Evolutionary conservation across 202 grass and related monocot genomes (phyloP).

Genomic region (Carex arenaria): DNA sequence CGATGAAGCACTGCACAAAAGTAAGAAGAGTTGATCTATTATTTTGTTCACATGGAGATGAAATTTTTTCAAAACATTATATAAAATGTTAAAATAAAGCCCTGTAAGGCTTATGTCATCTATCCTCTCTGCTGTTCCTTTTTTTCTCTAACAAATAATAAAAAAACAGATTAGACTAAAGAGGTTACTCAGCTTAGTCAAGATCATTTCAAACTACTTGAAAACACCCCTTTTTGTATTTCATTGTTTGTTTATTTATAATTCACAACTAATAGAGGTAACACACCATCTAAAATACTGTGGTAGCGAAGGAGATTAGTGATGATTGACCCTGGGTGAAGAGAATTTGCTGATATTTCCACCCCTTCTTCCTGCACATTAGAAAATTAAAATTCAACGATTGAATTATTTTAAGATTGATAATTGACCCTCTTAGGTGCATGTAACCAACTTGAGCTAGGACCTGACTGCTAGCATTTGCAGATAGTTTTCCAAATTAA

Average conservation of each 20-base stretch:
- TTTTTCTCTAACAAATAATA: slow-evolving; percentile 1
- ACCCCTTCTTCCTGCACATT: slow-evolving; percentile 63
- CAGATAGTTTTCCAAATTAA: not conserved
- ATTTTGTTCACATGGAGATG: not conserved
- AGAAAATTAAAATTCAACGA: slow-evolving; percentile 17
- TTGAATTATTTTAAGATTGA: not conserved
- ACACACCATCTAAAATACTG: slow-evolving; percentile 67
- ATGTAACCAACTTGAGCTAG: not conserved
- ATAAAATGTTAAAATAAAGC: not conserved
- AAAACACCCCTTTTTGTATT: not conserved
- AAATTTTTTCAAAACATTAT: slow-evolving; percentile 8
- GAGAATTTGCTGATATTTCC: slow-evolving; percentile 89
- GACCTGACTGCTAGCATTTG: not conserved
- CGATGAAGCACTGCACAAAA: slow-evolving; percentile 50
- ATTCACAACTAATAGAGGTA: not conserved
- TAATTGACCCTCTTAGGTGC: not conserved
- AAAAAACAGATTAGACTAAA: not conserved
- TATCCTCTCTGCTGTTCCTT: not conserved
- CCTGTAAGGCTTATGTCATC: not conserved
- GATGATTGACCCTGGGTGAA: slow-evolving; percentile 90
- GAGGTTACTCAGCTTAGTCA: not conserved
- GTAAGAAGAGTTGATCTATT: not conserved
- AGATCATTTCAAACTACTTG: not conserved
- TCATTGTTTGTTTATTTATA: not conserved
- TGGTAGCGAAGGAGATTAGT: slow-evolving; percentile 95